Conservation (phyloP, 225 moss, liverwort and hornwort genomes). For the Lunularia cruciata region DNA sequence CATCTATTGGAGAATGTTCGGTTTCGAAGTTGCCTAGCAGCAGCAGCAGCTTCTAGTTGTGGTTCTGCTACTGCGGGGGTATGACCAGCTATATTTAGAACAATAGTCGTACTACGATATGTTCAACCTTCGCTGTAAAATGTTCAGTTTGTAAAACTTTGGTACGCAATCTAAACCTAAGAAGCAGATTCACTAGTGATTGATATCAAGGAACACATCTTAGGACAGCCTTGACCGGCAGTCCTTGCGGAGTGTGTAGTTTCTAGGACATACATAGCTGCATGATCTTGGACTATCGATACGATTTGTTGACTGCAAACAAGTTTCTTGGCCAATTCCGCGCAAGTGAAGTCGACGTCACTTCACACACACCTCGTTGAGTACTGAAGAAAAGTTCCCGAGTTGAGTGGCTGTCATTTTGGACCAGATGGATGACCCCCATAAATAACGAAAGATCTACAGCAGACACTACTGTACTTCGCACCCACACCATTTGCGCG, state of each 20-base stretch:
- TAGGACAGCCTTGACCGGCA: no score
- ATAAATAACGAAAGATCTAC: not conserved
- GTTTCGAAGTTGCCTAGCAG: not conserved
- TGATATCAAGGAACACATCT: no score
- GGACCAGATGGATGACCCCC: not conserved
- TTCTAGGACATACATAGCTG: no score
- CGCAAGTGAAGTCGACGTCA: no score
- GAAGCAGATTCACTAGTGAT: no score
- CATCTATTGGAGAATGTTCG: conserved; percentile 6
- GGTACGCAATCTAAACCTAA: not conserved
- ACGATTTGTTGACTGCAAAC: no score
- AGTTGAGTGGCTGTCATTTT: not conserved
- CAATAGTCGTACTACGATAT: not conserved
- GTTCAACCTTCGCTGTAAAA: no score
- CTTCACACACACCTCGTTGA: not conserved
- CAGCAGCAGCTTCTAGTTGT: not conserved
- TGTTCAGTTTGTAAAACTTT: not conserved
- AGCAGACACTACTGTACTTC: not conserved
- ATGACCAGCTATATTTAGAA: not conserved
- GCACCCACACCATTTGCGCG: not conserved
- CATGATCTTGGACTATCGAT: no score
- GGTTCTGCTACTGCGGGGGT: not conserved
- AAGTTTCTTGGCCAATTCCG: no score
- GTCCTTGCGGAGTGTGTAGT: no score
- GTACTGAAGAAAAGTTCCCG: not conserved